Evolutionary conservation across 768 basidiomycete species (phyloP), one percentile per base, ranked within the genome.

Genomic region (Pleurotus eryngii): DNA sequence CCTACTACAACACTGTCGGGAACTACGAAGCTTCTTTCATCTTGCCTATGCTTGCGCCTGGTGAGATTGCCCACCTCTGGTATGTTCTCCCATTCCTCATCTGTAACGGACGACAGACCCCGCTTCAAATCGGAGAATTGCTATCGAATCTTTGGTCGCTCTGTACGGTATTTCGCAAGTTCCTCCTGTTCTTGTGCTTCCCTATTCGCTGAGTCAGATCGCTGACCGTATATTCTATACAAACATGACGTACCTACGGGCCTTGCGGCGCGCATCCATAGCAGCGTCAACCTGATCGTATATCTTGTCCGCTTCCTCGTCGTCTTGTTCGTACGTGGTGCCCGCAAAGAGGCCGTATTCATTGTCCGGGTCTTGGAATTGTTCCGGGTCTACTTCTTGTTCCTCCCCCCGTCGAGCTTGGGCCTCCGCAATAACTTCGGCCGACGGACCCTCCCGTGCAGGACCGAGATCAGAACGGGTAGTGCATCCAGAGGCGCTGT

Each of bases 401-500:
- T 96, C 95, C 72, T 98, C 94, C 5, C 94, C 92, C 40, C 94
- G 82, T 61, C 77, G 82, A 5, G 86, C 88, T 68, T 92, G 89
- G 0, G 95, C 95, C 61, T 94, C 94, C 88, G 92, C 95, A 49
- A 96, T 79, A 0, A 87, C 86, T 72, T 95, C 94, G 30, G 93
- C 95, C 15, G 91, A 92, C 0, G 95, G 94, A 0, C 93, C 94
- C 67, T 97, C 95, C 70, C 97, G 79, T 6, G 97, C 97, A 37
- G 97, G 97, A 67, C 97, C 97, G 58, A 99, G 98, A 85, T 98
- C 97, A 42, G 94, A 96, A 48, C 95, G 89, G 5, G 96, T 98
- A 0, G 96, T 98, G 74, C 98, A 98, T 58, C 95, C 95, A 46
- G 95, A 96, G 49, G 95, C 95, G 74, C 93, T 95, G 61, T 20